phyloP scores from a whole-genome alignment of 2,329 filamentous ascomycete species.

The Apiospora hydei region DNA sequence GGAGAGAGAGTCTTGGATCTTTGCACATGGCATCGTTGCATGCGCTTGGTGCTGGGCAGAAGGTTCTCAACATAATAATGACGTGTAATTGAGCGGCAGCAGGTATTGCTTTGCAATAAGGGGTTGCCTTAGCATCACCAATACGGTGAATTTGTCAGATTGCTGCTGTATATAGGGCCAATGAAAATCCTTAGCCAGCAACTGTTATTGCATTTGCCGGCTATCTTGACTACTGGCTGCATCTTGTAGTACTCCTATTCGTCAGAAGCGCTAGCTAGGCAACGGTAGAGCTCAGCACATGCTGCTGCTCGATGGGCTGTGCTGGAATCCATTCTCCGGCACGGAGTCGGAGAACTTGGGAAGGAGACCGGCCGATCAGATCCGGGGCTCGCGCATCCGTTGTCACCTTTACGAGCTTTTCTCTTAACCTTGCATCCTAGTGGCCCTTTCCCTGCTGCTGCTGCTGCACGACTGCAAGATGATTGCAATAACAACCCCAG shows the following conservation, averaged over 20 bases:
- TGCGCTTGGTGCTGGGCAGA: background rate
- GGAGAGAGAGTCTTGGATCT: background rate
- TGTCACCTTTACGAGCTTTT: background rate
- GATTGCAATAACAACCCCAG: background rate
- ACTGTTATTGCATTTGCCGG: slow-evolving; percentile 3
- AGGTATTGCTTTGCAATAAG: slow-evolving; percentile 20
- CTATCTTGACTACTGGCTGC: background rate
- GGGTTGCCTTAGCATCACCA: background rate
- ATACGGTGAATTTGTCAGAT: background rate
- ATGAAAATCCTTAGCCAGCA: background rate
- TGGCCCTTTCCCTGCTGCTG: background rate
- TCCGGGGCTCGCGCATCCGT: background rate
- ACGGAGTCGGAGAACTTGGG: background rate
- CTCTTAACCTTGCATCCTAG: background rate
- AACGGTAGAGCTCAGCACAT: background rate
- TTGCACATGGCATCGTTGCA: background rate
- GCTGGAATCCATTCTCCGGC: background rate
- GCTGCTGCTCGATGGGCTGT: background rate
- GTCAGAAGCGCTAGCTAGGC: background rate
- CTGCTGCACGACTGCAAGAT: background rate
- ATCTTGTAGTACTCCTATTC: background rate
- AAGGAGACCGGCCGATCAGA: background rate
- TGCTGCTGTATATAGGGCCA: slow-evolving; percentile 2
- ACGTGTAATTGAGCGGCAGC: slow-evolving; percentile 4
- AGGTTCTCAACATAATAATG: background rate